Evolutionary conservation across 176 grass and related monocot genomes (phyloP).

Genomic region (Pharus latifolius): DNA sequence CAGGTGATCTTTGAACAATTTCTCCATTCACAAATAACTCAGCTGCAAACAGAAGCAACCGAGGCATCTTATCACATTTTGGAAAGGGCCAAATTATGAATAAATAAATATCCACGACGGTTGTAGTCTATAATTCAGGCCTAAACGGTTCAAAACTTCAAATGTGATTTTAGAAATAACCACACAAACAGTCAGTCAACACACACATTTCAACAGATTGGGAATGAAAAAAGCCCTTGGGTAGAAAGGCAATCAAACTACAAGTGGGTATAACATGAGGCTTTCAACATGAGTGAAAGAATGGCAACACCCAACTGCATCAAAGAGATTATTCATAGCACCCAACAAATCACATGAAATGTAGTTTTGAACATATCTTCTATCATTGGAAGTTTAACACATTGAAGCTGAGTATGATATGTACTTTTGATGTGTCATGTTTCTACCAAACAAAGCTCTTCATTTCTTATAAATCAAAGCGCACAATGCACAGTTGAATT

Average conservation of each 20-base stretch:
- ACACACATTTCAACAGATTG: not conserved
- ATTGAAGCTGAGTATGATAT: not conserved
- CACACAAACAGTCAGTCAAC: not conserved
- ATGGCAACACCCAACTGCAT: no score
- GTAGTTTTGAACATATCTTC: no score
- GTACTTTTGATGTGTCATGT: not conserved
- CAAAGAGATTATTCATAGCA: not conserved
- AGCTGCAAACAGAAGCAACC: slow-evolving; percentile 41
- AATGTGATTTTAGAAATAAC: not conserved
- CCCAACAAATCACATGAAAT: no score
- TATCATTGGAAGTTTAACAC: not conserved
- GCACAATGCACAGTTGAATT: not conserved
- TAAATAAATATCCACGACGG: not conserved
- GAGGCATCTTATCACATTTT: not conserved
- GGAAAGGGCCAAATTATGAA: not conserved
- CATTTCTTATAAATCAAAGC: not conserved
- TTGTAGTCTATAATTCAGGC: not conserved
- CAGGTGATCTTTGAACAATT: slow-evolving; percentile 81
- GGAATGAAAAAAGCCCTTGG: not conserved
- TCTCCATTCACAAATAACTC: slow-evolving; percentile 92
- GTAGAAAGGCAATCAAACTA: not conserved
- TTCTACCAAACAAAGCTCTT: not conserved
- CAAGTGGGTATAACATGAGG: not conserved
- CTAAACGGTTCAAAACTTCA: not conserved
- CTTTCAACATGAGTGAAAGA: no score